Base-by-base conservation (phyloP, 2,329 filamentous ascomycete genomes). In the Colletotrichum incanum region DNA sequence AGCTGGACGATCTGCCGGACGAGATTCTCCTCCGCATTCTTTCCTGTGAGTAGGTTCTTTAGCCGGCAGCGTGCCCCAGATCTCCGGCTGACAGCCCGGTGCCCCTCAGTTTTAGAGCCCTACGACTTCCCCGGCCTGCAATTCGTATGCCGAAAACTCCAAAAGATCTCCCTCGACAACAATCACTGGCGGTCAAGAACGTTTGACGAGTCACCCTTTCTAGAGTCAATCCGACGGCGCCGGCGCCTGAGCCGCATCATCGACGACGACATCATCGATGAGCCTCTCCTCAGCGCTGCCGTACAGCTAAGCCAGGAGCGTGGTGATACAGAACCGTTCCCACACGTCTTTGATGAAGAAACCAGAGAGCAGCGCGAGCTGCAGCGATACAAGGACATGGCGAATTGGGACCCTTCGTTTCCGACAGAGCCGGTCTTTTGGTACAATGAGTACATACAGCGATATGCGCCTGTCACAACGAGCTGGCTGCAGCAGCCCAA, bases 391-490 rank as follows among this genome's bases (percentile, higher is more conserved):
- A 88, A 91, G 61, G 88, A 94, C 69, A 85, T 93, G 78, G 91
- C 92, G 5, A 94, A 94, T 76, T 98, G 95, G 95, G 94, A 98
- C 76, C 94, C 94, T 0, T 90, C 90, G 0, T 94, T 93, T 74
- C 89, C 91, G 0, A 84, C 82, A 5, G 95, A 98, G 82, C 86
- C 85, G 50, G 86, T 95, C 26, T 91, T 93, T 60, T 98, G 94
- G 93, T 98, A 97, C 80, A 89, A 93, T 67, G 95, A 98, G 81
- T 98, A 95, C 78, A 92, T 97, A 74, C 94, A 95, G 65, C 89
- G 95, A 43, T 88, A 95, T 81, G 94, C 91, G 0, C 91, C 92
- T 0, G 86, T 94, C n/a, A 87, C 87, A 18, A 85, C 94, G 65
- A 92, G 89, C 76, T 98, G 95, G 95, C 86, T 97, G 52, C 88